A percentile compares a stretch with the other conserved stretches of the same genome.
Evolutionary conservation across 352 stramenopile genomes (phyloP).

Genomic region (Pythium myriotylum): DNA sequence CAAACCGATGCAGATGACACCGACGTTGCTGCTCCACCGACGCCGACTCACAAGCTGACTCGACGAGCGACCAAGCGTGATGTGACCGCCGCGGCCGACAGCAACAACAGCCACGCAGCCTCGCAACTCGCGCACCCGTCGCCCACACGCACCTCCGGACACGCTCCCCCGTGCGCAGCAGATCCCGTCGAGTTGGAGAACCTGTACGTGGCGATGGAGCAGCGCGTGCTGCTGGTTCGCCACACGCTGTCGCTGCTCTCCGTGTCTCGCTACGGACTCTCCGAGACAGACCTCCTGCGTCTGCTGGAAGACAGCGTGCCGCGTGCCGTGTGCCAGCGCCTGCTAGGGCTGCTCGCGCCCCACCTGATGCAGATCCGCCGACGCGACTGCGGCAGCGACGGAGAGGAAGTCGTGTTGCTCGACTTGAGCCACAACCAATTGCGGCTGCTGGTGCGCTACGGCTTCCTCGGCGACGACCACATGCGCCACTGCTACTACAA

Average conservation of each 20-base stretch:
- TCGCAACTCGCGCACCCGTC: too few species aligned
- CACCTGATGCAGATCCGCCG: constrained; percentile 77
- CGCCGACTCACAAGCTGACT: constrained; percentile 12
- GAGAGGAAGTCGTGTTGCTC: constrained; percentile 49
- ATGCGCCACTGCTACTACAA: constrained; percentile 74
- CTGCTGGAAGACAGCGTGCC: constrained; percentile 61
- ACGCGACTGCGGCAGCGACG: constrained; percentile 43
- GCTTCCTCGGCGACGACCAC: constrained; percentile 67
- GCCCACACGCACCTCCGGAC: neutral
- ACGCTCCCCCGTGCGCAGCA: neutral
- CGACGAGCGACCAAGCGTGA: constrained; percentile 26
- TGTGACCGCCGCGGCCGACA: constrained; percentile 2
- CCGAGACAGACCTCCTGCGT: constrained; percentile 57
- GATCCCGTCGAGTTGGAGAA: constrained; percentile 53
- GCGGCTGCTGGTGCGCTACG: constrained; percentile 66
- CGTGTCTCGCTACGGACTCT: constrained; percentile 72
- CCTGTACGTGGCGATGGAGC: constrained; percentile 57
- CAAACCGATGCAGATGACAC: neutral
- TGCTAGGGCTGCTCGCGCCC: constrained; percentile 55
- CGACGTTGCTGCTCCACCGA: neutral
- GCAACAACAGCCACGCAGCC: neutral
- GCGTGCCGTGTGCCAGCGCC: constrained; percentile 36
- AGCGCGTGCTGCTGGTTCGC: constrained; percentile 67
- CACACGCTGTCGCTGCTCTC: constrained; percentile 75
- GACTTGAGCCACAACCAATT: constrained; percentile 83